phyloP scores from a whole-genome alignment of 495 filamentous ascomycete genomes.

The Penicillium psychrofluorescens region DNA sequence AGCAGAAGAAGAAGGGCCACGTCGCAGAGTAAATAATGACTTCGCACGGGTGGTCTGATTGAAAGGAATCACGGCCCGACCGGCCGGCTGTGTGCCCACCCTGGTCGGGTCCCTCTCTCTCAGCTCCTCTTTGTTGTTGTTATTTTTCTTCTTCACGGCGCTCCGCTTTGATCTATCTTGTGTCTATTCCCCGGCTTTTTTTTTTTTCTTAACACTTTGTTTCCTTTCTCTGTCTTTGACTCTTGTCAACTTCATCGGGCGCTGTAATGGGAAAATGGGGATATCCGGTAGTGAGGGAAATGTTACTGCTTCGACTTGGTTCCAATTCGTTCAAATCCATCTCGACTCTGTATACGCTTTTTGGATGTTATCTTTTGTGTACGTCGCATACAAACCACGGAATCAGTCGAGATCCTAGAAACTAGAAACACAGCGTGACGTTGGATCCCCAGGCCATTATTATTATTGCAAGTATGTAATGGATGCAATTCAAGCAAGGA shows the following conservation, averaged over 20 bases:
- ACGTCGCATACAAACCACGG: too few relatives aligned
- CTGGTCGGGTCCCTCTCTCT: slow-evolving; percentile 5
- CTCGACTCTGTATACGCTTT: too few relatives aligned
- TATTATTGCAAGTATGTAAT: too few relatives aligned
- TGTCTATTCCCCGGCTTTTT: slow-evolving; percentile 24
- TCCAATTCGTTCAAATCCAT: too few relatives aligned
- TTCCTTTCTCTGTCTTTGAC: slow-evolving; percentile 6
- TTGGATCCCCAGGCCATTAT: too few relatives aligned
- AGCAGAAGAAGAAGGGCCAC: slow-evolving; percentile 98
- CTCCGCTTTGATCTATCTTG: slow-evolving; percentile 21
- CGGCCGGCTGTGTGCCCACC: not conserved
- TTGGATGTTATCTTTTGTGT: too few relatives aligned
- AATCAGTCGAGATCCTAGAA: too few relatives aligned
- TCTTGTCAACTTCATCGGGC: slow-evolving; percentile 30
- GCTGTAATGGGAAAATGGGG: slow-evolving; percentile 41
- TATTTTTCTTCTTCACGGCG: slow-evolving; percentile 21
- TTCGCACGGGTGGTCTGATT: too few relatives aligned
- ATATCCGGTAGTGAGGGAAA: slow-evolving; percentile 34
- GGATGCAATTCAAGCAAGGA: too few relatives aligned
- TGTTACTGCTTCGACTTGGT: slow-evolving; percentile 11
- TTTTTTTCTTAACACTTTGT: slow-evolving; percentile 15
- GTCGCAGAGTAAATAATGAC: slow-evolving; percentile 31
- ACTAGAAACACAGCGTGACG: too few relatives aligned
- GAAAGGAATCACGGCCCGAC: too few relatives aligned
- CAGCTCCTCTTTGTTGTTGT: slow-evolving; percentile 2